phyloP scores from a whole-genome alignment of 2,329 filamentous ascomycete species.

The Trichoderma harzianum region DNA sequence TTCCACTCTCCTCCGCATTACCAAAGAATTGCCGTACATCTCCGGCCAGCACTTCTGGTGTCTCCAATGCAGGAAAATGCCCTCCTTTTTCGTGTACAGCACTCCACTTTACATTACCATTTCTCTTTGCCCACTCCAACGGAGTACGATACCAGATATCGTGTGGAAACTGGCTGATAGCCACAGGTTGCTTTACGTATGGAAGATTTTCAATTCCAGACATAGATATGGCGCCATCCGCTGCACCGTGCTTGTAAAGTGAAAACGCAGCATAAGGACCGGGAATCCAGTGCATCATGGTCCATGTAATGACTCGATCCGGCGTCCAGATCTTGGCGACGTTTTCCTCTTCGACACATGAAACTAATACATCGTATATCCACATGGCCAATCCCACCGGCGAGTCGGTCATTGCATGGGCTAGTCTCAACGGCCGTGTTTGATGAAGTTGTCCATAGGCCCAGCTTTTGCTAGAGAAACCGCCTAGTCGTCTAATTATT shows the following conservation, averaged over 20 bases:
- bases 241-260: neutral
- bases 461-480: neutral
- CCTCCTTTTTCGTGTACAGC: neutral
- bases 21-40: neutral
- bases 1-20: neutral
- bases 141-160: neutral
- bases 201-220: neutral
- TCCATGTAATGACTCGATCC: neutral
- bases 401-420: neutral
- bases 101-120: neutral
- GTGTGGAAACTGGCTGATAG: neutral
- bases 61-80: neutral
- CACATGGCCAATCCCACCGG: neutral
- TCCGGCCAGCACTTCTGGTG: neutral
- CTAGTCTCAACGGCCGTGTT: neutral
- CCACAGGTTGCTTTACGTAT: neutral
- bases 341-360: neutral
- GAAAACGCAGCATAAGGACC: neutral
- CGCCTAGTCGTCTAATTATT: neutral
- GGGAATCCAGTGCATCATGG: neutral
- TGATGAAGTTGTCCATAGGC: neutral
- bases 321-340: neutral
- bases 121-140: neutral
- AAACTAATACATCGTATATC: neutral
- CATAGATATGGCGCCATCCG: neutral